Conservation (phyloP, 225 moss, liverwort and hornwort genomes). For the Pleurozium schreberi region DNA sequence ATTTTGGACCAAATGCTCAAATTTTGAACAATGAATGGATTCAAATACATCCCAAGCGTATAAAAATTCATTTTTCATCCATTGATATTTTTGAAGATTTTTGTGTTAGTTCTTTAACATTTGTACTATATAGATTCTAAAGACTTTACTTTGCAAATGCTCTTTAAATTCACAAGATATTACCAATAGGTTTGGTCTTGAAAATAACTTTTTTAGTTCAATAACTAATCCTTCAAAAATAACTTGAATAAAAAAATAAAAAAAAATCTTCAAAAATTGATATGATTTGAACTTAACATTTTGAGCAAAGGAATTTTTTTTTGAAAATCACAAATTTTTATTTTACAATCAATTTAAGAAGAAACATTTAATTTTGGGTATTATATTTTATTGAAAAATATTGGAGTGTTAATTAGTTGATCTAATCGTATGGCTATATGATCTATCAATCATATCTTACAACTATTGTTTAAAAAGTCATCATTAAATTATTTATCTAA, state of each 20-base stretch:
- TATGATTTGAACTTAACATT: neutral
- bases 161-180: neutral
- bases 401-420: no score
- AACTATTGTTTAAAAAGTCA: no score
- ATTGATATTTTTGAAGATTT: neutral
- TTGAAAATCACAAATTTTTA: neutral
- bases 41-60: neutral
- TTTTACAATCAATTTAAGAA: neutral
- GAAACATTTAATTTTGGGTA: neutral
- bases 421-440: neutral
- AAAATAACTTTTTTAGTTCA: neutral
- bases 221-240: neutral
- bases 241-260: neutral
- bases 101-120: neutral
- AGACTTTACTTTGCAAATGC: neutral
- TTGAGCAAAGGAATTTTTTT: rapidly evolving
- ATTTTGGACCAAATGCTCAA: neutral
- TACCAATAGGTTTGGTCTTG: rapidly evolving
- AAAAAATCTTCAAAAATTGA: neutral
- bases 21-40: neutral
- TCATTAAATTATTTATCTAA: no score
- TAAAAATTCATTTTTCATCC: neutral
- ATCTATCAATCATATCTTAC: no score
- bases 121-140: neutral
- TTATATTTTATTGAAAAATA: neutral